Evolutionary conservation across 2,329 filamentous ascomycete genomes (phyloP), one percentile per base, ranked within the genome.

Genomic region (Talaromyces islandicus): DNA sequence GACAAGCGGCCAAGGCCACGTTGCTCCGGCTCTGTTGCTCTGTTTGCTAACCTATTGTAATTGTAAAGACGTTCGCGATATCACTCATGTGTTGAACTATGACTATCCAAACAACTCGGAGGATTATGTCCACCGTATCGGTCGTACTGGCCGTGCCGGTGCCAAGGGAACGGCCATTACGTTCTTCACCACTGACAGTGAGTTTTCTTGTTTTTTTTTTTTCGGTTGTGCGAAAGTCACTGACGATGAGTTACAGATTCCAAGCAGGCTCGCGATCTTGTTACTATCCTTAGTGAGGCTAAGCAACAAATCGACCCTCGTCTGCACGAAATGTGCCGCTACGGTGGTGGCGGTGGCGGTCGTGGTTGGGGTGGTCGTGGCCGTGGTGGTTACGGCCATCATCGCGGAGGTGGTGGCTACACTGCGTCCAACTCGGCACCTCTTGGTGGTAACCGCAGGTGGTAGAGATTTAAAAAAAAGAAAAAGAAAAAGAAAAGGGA

Each of bases 11-110:
- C 75, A 72, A 69, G 72, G 72, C 73, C 76, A 75, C 75, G 69
- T 75, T 75, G 69, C 68, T 75, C 68, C 68, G 58, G 64, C 55
- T 41, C 69, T 73, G 71, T 72, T 82, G 81, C 80, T 79, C 82
- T 58, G 71, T 73, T 76, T 86, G 86, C 91, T 96, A 95, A 96
- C 90, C 84, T 85, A 63, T 46, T 65, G 64, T 78, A 76, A 81
- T 77, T 82, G 73, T 80, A 75, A 97, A 97, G 94, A 99, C 89
- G 94, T 99, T 83, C 93, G 92, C 82, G 96, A 99, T 85, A 99
- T 99, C 83, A 97, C 94, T 81, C 94, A 99, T 83, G 94, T 99
- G 81, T 86, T 99, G 82, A 97, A 97, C 88, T 97, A 97, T 90
- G 94, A 97, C 78, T 97, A 97, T 80, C 93, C 93, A 78, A 97